Percentiles rank a stretch among this genome's conserved stretches.
Evolutionary conservation across 2,329 filamentous ascomycete genomes (phyloP).

Genomic region (Scorias spongiosa): DNA sequence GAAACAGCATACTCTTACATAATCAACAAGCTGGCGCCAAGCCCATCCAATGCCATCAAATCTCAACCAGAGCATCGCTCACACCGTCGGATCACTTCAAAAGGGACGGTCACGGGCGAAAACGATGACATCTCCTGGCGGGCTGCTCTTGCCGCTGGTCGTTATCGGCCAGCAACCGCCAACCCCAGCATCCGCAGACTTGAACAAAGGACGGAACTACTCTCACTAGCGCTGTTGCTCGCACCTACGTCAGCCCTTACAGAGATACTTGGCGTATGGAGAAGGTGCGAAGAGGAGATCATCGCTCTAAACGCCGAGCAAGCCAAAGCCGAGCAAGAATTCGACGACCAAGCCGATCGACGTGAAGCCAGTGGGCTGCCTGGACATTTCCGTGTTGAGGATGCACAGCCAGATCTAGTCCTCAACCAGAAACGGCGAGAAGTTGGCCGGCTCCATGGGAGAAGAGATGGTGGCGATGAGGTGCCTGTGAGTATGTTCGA

Average conservation of each 20-base stretch:
- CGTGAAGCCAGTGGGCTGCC: slow-evolving; percentile 22
- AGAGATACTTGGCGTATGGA: slow-evolving; percentile 60
- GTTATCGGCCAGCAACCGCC: slow-evolving; percentile 37
- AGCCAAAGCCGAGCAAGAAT: slow-evolving; percentile 51
- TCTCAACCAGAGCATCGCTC: slow-evolving; percentile 2
- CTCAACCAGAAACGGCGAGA: slow-evolving; percentile 27
- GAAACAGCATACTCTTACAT: slow-evolving; percentile 79
- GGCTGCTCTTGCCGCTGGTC: slow-evolving; percentile 63
- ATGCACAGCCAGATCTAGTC: slow-evolving; percentile 18
- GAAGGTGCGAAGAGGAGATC: slow-evolving; percentile 64
- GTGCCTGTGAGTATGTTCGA: slow-evolving; percentile 39
- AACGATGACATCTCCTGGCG: slow-evolving; percentile 61
- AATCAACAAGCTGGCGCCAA: slow-evolving; percentile 45
- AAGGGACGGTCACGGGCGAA: background rate
- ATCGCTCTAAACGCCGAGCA: slow-evolving; percentile 52
- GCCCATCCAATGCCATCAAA: slow-evolving; percentile 13
- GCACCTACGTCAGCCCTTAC: slow-evolving; percentile 55
- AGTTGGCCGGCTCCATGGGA: slow-evolving; percentile 16
- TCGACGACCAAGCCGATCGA: slow-evolving; percentile 51
- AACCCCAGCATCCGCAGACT: slow-evolving; percentile 52
- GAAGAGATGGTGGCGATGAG: slow-evolving; percentile 28
- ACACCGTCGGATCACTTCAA: slow-evolving; percentile 10
- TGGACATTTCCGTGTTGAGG: slow-evolving; percentile 27
- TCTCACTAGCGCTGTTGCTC: slow-evolving; percentile 59
- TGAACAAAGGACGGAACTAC: slow-evolving; percentile 67